Evolutionary conservation across 2,329 filamentous ascomycete genomes (phyloP), one percentile per base, ranked within the genome.

Genomic region (Exophiala xenobiotica): DNA sequence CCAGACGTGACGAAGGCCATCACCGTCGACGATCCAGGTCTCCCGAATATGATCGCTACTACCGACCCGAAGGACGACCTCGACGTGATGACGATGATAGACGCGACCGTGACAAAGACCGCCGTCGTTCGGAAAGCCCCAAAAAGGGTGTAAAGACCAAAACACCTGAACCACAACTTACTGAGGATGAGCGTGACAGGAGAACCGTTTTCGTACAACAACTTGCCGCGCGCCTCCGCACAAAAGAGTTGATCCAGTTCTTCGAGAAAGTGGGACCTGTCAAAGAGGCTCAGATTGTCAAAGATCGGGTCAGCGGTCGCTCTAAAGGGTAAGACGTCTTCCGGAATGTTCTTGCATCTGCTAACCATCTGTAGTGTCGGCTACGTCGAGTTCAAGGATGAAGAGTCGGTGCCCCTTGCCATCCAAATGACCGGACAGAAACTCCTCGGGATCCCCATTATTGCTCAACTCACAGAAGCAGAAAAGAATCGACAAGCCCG

Each of bases 181-280:
- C 88, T 64, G 91, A 96, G 70, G 93, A 97, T 73, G 93, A 99
- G 74, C 87, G 92, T 67, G 93, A 99, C 74, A 87, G 90, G 64
- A 88, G 93, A 65, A 99, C 95, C 52, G 90, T 99, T 53, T 99
- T 99, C 68, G 93, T 99, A 49, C 93, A 99, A 77, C 93, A 99
- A 74, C 86, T 99, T 67, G 93, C 93, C 62, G 91, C 91, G 61
- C 88, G 93, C 66, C 80, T 97, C 60, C 86, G 92, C 63, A 96
- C 89, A 49, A 90, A 90, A 66, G 90, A 97, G 70, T 79, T 99
- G 58, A 92, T 95, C 70, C 82, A 85, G 56, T 99, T 99, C 70
- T 99, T 99, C 67, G 90, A 96, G 70, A 91, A 92, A 72, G 87
- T 93, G 64, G 93, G 93, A 58, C 85, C 88, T 31, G 93, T 99